Evolutionary conservation across 1,284 basidiomycete genomes (phyloP).

Genomic region (Pseudozyma tsukubaensis): DNA sequence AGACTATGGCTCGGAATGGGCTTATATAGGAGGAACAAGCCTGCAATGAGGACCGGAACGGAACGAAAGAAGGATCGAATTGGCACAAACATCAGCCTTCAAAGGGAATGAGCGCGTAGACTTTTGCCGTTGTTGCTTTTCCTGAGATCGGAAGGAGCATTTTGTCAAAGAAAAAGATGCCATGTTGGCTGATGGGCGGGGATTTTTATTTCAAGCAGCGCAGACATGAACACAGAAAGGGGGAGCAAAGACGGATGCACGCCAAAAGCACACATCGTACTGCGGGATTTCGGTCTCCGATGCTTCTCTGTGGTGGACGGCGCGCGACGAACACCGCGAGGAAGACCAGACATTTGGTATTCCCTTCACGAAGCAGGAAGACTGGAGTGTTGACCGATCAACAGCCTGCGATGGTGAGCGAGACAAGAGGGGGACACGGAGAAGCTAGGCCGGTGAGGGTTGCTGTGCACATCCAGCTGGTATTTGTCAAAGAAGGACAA

Average conservation of each 20-base stretch:
- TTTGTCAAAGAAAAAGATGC: background rate
- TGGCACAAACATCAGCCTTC: slow-evolving; percentile 1
- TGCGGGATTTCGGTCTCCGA: background rate
- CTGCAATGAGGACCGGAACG: background rate
- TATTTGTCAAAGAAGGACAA: background rate
- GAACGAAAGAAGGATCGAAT: slow-evolving; percentile 1
- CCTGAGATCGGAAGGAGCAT: slow-evolving; percentile 7
- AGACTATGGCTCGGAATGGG: too few relatives aligned
- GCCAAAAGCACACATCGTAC: background rate
- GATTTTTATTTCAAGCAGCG: background rate
- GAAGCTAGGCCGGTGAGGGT: too few relatives aligned
- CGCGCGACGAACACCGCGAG: too few relatives aligned
- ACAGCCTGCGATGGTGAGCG: too few relatives aligned
- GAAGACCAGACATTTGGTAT: too few relatives aligned
- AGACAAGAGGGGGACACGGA: too few relatives aligned
- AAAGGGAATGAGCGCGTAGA: background rate
- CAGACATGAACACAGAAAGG: too few relatives aligned
- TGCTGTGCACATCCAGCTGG: too few relatives aligned
- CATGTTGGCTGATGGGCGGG: slow-evolving; percentile 1
- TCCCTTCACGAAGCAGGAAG: too few relatives aligned
- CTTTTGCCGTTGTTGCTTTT: background rate
- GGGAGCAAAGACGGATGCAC: too few relatives aligned
- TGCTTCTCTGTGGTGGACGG: background rate
- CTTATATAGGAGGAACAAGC: too few relatives aligned
- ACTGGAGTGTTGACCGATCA: too few relatives aligned